phyloP scores from a whole-genome alignment of 139 green algal species.

The Ulvella scutata region DNA sequence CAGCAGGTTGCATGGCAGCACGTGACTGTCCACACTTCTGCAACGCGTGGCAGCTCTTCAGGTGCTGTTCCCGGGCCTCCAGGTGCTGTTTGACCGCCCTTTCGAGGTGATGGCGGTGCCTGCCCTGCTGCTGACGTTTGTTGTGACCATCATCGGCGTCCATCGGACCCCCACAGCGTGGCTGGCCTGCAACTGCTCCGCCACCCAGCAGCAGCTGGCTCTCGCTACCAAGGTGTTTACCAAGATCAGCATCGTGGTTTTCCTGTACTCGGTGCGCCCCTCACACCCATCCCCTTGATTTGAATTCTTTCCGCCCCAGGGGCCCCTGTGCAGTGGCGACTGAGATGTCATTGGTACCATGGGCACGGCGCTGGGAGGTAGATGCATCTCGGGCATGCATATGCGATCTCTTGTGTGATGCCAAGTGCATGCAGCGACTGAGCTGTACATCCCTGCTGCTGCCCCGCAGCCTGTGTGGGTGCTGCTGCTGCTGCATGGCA shows the following conservation, averaged over 20 bases:
- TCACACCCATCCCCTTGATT: background rate
- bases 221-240: background rate
- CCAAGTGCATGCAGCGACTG: too few relatives aligned
- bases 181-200: background rate
- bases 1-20: too few relatives aligned
- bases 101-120: conserved; percentile 1
- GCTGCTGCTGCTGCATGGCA: too few relatives aligned
- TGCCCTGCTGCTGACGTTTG: background rate
- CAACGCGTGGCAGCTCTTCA: background rate
- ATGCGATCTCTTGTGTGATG: too few relatives aligned
- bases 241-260: background rate
- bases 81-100: background rate
- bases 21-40: background rate
- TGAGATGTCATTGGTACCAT: too few relatives aligned
- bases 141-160: conserved; percentile 2
- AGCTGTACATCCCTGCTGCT: too few relatives aligned
- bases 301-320: background rate
- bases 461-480: too few relatives aligned
- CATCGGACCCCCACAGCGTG: background rate
- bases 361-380: too few relatives aligned
- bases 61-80: background rate
- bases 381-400: too few relatives aligned
- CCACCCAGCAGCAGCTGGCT: background rate
- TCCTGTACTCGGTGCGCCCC: background rate
- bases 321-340: background rate